phyloP scores from a whole-genome alignment of 495 filamentous ascomycete species.

The Echria macrotheca region DNA sequence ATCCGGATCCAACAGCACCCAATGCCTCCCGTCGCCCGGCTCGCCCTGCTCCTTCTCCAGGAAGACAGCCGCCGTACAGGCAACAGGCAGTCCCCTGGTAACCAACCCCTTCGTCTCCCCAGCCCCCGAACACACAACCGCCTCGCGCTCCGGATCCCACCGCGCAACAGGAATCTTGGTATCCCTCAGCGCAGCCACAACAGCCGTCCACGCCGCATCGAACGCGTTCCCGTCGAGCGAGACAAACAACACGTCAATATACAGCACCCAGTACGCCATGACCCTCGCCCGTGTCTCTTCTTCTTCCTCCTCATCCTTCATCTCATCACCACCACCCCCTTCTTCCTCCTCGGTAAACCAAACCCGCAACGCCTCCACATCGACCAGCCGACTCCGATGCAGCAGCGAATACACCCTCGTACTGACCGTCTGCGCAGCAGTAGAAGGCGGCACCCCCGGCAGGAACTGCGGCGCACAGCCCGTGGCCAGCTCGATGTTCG shows the following conservation, averaged over 20 bases:
- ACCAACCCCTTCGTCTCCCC: constrained; percentile 43
- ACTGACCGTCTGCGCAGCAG: constrained; percentile 75
- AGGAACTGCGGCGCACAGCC: constrained; percentile 82
- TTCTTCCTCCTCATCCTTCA: constrained; percentile 42
- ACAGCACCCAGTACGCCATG: constrained; percentile 88
- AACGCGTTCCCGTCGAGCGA: constrained; percentile 87
- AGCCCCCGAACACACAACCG: constrained; percentile 65
- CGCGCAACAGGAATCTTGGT: constrained; percentile 73
- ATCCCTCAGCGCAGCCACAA: constrained; percentile 75
- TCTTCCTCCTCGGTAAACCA: constrained; percentile 47
- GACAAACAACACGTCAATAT: constrained; percentile 86
- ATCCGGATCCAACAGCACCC: constrained; percentile 85
- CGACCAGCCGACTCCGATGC: constrained; percentile 59
- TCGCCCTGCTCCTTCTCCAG: constrained; percentile 55
- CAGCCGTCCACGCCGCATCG: constrained; percentile 80
- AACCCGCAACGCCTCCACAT: constrained; percentile 59
- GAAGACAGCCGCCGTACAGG: constrained; percentile 72
- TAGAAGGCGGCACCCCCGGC: constrained; percentile 73
- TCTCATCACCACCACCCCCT: constrained; percentile 8
- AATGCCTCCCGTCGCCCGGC: constrained; percentile 42
- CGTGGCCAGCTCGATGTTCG: constrained; percentile 85
- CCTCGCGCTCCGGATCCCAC: constrained; percentile 81
- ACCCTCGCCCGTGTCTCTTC: constrained; percentile 44
- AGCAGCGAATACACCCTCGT: constrained; percentile 71
- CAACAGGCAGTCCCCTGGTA: constrained; percentile 61